Conservation (phyloP, 331 rosid genomes). For the Saraca asoca region DNA sequence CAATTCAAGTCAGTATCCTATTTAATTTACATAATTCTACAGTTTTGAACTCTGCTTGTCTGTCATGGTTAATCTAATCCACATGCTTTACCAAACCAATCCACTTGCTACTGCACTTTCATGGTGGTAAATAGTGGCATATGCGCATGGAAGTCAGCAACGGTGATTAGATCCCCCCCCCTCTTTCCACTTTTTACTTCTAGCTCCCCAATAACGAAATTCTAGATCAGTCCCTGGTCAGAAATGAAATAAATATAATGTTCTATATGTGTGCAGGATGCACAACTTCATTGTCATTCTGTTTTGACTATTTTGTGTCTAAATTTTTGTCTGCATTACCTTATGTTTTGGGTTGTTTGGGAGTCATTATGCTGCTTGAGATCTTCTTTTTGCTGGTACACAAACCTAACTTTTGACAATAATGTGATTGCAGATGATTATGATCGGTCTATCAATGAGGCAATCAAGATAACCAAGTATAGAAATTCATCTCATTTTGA, state of each 20-base stretch:
- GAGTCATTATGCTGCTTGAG: constrained; percentile 10
- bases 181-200: too few species aligned
- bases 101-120: neutral
- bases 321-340: constrained; percentile 1
- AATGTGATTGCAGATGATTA: constrained; percentile 79
- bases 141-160: too few species aligned
- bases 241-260: constrained; percentile 16
- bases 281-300: constrained; percentile 5
- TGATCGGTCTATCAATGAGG: constrained; percentile 94
- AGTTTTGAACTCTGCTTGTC: too few species aligned
- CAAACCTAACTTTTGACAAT: constrained; percentile 32
- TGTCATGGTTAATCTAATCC: too few species aligned
- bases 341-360: constrained; percentile 14
- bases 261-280: constrained; percentile 14
- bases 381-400: constrained; percentile 16
- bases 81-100: too few species aligned
- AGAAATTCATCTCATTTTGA: constrained; percentile 15
- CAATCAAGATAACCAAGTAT: constrained; percentile 96
- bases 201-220: too few species aligned
- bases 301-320: constrained; percentile 1
- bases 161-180: too few species aligned
- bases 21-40: too few species aligned
- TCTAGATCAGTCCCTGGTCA: too few species aligned
- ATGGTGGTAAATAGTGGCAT: constrained; percentile 17
- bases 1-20: too few species aligned